phyloP scores from a whole-genome alignment of 2,329 filamentous ascomycete species.

The Juglanconis oblonga region DNA sequence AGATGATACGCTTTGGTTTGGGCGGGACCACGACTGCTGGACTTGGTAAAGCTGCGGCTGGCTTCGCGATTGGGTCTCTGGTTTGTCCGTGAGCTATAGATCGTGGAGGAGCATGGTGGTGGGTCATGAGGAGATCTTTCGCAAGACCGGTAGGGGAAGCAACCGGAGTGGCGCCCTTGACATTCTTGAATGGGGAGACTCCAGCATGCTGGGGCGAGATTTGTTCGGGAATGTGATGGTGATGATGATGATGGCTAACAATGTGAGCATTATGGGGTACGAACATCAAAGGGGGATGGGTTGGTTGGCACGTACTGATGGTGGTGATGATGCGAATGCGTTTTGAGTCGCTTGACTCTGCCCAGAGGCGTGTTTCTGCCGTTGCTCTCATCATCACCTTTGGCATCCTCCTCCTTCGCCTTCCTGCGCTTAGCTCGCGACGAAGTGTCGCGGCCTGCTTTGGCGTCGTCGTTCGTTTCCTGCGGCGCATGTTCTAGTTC shows the following conservation, averaged over 20 bases:
- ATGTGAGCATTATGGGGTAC: constrained; percentile 20
- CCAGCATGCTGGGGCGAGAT: constrained; percentile 39
- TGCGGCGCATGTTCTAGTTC: constrained; percentile 44
- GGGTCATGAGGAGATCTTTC: constrained; percentile 37
- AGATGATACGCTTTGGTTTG: constrained; percentile 64
- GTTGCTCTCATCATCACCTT: constrained; percentile 63
- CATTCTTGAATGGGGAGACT: constrained; percentile 45
- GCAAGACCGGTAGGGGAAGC: constrained; percentile 41
- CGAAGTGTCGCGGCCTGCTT: constrained; percentile 20
- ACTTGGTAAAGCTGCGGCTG: constrained; percentile 30
- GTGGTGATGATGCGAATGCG: constrained; percentile 61
- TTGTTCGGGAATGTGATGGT: constrained; percentile 51
- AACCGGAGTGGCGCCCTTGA: constrained; percentile 44
- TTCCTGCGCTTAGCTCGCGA: constrained; percentile 62
- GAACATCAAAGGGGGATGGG: neutral
- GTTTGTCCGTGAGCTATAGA: constrained; percentile 16
- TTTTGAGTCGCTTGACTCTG: constrained; percentile 66
- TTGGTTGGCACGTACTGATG: constrained; percentile 56
- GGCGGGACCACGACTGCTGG: constrained; percentile 46
- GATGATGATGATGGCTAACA: constrained; percentile 54
- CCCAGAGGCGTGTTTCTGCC: constrained; percentile 60
- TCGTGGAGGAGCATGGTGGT: constrained; percentile 47
- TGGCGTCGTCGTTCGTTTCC: constrained; percentile 32
- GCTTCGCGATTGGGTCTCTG: constrained; percentile 30
- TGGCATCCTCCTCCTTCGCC: constrained; percentile 71